Base-by-base conservation (phyloP, 371 early-diverging fungal species). In the Rhizomucor pusillus region DNA sequence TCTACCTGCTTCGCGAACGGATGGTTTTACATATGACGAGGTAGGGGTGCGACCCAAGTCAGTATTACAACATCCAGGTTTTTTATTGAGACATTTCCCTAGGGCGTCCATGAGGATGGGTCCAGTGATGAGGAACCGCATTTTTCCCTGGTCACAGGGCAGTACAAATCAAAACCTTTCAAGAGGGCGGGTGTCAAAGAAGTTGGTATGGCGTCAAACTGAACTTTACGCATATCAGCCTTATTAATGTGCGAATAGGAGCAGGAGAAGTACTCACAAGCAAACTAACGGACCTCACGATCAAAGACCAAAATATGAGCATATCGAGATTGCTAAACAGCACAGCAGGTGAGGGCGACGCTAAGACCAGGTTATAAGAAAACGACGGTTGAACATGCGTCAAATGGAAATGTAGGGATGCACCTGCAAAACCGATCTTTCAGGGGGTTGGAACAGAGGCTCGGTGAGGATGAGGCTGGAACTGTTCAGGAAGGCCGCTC, bases 81-180 rank as follows among this genome's bases (percentile, higher is more conserved):
- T 33, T 23, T 24, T 16, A 20, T 22, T 13, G 18, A 20, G 22
- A 29, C 29, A 6, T 24, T 54, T 6, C 24, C 54, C 25, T 43
- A 35, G 7, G 25, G 73, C 72, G 75, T 71, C 50, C 55, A 67
- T 11, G 73, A 80, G 14, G 82, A 75, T 22, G 70, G 59, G 20
- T 79, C 77, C 2, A 84, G 83, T 50, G 87, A 85, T 46, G 92
- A 92, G 51, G 77, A 72, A 39, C 92, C 94, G 14, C 90, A 92
- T 52, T 94, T 88, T 67, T 96, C 95, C 29, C 67, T 95, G 36
- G 78, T 93, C n/a, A 92, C 97, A 1, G 95, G 97, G 0, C 73
- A 79, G 54, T 87, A 87, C 46, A 81, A 84, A 63, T 73, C 84
- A 52, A 64, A 65, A 16, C 72, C 77, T 49, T 46, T 29, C 29